Percentiles rank a stretch among this genome's conserved stretches.
Conservation (phyloP, 176 grass and related monocot species). For the Hsuehochloa calcarea region DNA sequence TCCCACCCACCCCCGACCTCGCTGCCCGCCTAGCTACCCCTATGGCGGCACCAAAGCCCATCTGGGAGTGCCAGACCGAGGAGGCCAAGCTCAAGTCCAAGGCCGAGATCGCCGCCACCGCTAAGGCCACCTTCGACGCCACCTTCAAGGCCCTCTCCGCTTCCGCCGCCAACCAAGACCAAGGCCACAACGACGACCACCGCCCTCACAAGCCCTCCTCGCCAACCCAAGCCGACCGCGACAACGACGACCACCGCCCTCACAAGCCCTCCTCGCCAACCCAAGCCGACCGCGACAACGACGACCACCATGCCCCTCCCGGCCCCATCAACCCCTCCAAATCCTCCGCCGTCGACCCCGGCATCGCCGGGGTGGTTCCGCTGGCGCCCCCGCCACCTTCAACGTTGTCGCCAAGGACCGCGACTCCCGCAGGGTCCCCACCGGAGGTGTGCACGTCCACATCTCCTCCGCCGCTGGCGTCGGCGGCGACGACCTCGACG, state of each 20-base stretch:
- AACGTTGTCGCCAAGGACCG: constrained; percentile 68
- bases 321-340: constrained; percentile 70
- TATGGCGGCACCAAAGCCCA: constrained; percentile 62
- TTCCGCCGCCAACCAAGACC: constrained; percentile 11
- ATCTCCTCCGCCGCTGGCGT: constrained; percentile 59
- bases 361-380: constrained; percentile 68
- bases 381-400: constrained; percentile 57
- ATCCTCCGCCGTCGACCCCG: constrained; percentile 66
- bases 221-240: no score
- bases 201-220: no score
- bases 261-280: no score
- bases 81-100: constrained; percentile 94
- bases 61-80: constrained; percentile 95
- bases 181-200: neutral
- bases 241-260: neutral
- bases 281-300: neutral
- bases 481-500: constrained; percentile 64
- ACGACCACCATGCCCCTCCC: constrained; percentile 34
- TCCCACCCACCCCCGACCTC: neutral
- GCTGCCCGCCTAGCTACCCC: no score
- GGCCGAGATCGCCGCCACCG: constrained; percentile 91
- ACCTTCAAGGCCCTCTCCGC: constrained; percentile 68
- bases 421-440: constrained; percentile 47
- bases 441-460: constrained; percentile 51
- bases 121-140: constrained; percentile 95